Base-by-base conservation (phyloP, 73 alveolate species). In the Effrenium voratum region DNA sequence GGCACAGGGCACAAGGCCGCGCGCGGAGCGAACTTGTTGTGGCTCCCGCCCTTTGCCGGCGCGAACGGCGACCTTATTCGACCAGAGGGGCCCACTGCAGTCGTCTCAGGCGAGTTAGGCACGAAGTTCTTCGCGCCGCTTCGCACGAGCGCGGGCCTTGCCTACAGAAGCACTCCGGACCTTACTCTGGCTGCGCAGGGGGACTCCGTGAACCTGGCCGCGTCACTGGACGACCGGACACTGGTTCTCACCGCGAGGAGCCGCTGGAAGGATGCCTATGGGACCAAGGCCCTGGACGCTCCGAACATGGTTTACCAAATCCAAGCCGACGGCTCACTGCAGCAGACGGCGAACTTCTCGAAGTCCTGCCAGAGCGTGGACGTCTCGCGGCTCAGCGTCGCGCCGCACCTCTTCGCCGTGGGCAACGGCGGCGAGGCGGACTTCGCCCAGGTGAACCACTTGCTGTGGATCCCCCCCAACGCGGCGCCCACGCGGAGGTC, bases 31-130 rank as follows among this genome's bases (percentile, higher is more conserved):
- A 19, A 60, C n/a, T 22, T 60, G 24, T 19, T 60, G 73, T 60
- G 73, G 73, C 73, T 60, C 73, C 73, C 73, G 73, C 73, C 73
- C 34, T 60, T 60, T 60, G 73, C 73, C 73, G 73, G n/a, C 73
- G 24, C 13, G 5, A 60, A 36, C n/a, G 73, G 73, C 6, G 73
- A 60, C 38, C 73, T 60, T 36, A 60, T 60, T 60, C n/a, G n/a
- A 6, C 73, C 73, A 60, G 73, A 60, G 73, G 73, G 73, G 13
- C 73, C 73, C 73, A 60, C 73, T 3, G 73, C 73, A 60, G 73
- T 60, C 34, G 73, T 60, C 73, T 60, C 73, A 60, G 73, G 73
- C 73, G 38, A 60, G 34, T 19, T 60, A 19, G 73, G 73, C 73
- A 60, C 73, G 73, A 30, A 60, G 73, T 60, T 60, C 73, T 60